Evolutionary conservation across 768 basidiomycete species (phyloP).

Genomic region (Rhizopogon rudus): DNA sequence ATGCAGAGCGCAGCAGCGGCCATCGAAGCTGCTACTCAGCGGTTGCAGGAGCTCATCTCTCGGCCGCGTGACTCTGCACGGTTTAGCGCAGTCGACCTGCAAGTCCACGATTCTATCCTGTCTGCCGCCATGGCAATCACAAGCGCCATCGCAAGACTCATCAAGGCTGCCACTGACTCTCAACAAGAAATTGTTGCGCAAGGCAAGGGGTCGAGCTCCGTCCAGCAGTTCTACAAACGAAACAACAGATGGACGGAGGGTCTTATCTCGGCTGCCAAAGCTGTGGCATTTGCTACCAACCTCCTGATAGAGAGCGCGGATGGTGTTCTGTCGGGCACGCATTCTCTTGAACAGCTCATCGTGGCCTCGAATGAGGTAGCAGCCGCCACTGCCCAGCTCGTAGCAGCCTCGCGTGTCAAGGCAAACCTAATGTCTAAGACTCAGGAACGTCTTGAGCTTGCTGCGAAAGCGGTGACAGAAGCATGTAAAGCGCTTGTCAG

Average conservation of each 20-base stretch:
- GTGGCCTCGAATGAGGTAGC: conserved; percentile 99
- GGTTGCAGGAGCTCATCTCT: conserved; percentile 86
- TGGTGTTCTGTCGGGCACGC: conserved; percentile 93
- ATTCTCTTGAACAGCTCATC: conserved; percentile 97
- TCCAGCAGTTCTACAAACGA: conserved; percentile 98
- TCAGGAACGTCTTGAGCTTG: conserved; percentile 91
- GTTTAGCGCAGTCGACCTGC: conserved; percentile 86
- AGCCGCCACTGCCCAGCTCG: conserved; percentile 94
- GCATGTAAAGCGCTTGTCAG: conserved; percentile 95
- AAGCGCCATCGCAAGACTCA: conserved; percentile 88
- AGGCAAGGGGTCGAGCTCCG: conserved; percentile 88
- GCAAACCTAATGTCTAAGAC: conserved; percentile 98
- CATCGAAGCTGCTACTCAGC: conserved; percentile 89
- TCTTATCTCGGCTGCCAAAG: conserved; percentile 94
- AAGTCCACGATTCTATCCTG: conserved; percentile 98
- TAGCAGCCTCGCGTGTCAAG: conserved; percentile 97
- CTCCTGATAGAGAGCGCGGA: conserved; percentile 97
- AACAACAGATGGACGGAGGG: conserved; percentile 99
- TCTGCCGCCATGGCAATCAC: conserved; percentile 94
- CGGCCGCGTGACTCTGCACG: conserved; percentile 85
- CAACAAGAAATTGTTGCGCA: conserved; percentile 97
- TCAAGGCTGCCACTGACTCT: conserved; percentile 94
- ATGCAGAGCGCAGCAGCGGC: conserved; percentile 91
- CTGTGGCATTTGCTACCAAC: conserved; percentile 95
- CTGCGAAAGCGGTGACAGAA: conserved; percentile 96